phyloP scores from a whole-genome alignment of 306 rosid genomes.

The Heteromeles arbutifolia region DNA sequence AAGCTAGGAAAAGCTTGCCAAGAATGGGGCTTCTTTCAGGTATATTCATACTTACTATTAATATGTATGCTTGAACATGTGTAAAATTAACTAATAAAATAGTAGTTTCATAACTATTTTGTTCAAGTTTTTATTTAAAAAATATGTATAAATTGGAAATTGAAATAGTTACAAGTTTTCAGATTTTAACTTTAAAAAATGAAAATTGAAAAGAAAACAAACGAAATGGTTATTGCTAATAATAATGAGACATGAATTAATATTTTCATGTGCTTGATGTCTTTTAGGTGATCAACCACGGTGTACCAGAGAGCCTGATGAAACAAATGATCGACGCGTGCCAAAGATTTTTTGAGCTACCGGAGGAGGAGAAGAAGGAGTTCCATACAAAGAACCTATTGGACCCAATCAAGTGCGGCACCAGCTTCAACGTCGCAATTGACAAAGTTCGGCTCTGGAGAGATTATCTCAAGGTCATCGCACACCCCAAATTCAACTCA shows the following conservation, averaged over 20 bases:
- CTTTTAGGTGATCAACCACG: conserved; percentile 25
- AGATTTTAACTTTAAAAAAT: too few species aligned
- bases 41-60: not conserved
- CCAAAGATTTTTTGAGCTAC: conserved; percentile 5
- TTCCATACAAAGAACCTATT: not conserved
- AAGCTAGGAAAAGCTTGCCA: conserved; percentile 25
- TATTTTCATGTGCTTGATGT: not conserved
- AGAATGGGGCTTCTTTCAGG: conserved; percentile 37
- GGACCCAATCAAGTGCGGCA: conserved; percentile 30
- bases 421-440: conserved; percentile 31
- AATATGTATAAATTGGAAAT: too few species aligned
- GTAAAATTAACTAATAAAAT: too few species aligned
- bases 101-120: too few species aligned
- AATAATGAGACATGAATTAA: not conserved
- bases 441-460: conserved; percentile 45
- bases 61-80: not conserved
- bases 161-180: too few species aligned
- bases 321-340: conserved; percentile 24
- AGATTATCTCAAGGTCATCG: conserved; percentile 39
- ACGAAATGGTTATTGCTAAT: not conserved
- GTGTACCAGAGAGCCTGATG: conserved; percentile 20
- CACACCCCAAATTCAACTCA: conserved; percentile 40
- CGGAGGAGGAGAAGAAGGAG: conserved; percentile 1
- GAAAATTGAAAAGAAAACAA: too few species aligned
- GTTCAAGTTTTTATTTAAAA: too few species aligned